Percentiles rank a stretch among this genome's conserved stretches.
Conservation (phyloP, 140 eudicot species). For the Senecio squalidus region DNA sequence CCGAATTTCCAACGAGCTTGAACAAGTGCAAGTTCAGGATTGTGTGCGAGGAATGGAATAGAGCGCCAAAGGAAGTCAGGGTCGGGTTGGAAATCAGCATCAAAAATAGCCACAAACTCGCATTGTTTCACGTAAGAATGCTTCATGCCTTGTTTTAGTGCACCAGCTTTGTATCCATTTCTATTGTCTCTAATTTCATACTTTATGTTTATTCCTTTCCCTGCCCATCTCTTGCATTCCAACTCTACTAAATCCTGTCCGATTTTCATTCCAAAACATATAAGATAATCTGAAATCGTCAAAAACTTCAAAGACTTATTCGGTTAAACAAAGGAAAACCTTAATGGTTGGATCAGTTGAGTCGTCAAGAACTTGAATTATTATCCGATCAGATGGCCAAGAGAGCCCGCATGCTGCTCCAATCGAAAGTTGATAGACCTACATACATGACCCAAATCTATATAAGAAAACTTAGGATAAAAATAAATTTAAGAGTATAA, state of each 20-base stretch:
- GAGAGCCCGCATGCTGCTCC: slow-evolving; percentile 96
- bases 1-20: slow-evolving; percentile 97
- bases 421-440: slow-evolving; percentile 78
- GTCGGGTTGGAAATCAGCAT: slow-evolving; percentile 91
- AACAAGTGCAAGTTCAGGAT: slow-evolving; percentile 72
- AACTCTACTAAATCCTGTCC: slow-evolving; percentile 61
- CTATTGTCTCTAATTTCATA: slow-evolving; percentile 74
- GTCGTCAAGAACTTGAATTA: slow-evolving; percentile 93
- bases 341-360: slow-evolving; percentile 64
- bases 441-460: neutral
- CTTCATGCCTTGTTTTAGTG: slow-evolving; percentile 71
- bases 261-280: slow-evolving; percentile 1
- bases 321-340: slow-evolving; percentile 27
- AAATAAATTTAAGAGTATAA: neutral
- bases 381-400: slow-evolving; percentile 92
- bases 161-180: slow-evolving; percentile 87
- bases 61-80: slow-evolving; percentile 69
- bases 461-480: neutral
- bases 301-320: too few species aligned
- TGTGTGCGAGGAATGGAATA: slow-evolving; percentile 68
- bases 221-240: slow-evolving; percentile 83
- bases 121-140: slow-evolving; percentile 66
- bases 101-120: slow-evolving; percentile 77
- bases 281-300: too few species aligned
- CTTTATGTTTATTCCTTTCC: slow-evolving; percentile 74